phyloP scores from a whole-genome alignment of 352 stramenopile genomes.

The Phytophthora kernoviae region DNA sequence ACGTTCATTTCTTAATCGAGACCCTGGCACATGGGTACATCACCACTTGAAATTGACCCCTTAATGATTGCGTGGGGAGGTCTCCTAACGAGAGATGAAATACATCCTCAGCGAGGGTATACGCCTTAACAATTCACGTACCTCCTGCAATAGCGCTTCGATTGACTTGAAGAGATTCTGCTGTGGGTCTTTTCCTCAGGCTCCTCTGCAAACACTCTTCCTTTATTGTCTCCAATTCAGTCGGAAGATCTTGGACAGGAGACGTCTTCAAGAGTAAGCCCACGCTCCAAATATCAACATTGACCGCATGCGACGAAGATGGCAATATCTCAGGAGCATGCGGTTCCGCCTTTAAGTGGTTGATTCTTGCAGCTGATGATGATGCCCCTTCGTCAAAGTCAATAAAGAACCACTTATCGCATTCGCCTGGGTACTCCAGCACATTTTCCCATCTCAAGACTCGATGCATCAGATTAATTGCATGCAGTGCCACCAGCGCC shows the following conservation, averaged over 20 bases:
- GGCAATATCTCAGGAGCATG: not conserved
- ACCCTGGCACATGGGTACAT: too few relatives aligned
- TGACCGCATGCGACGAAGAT: not conserved
- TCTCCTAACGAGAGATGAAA: too few relatives aligned
- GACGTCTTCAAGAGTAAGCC: not conserved
- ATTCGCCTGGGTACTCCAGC: not conserved
- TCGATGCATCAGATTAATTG: not conserved
- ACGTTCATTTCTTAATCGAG: too few relatives aligned
- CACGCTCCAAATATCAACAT: not conserved
- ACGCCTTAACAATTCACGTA: too few relatives aligned
- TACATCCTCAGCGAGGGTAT: too few relatives aligned
- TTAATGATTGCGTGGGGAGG: too few relatives aligned
- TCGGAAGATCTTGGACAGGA: not conserved
- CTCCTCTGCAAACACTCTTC: not conserved
- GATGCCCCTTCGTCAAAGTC: not conserved
- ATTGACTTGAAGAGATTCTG: not conserved
- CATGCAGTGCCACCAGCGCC: not conserved
- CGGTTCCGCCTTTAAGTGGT: not conserved
- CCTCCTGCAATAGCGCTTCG: not conserved
- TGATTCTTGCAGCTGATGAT: not conserved
- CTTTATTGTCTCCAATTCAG: not conserved
- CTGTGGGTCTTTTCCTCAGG: not conserved
- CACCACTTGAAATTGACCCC: too few relatives aligned
- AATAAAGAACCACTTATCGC: not conserved
- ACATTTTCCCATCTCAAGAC: constrained; percentile 1